Evolutionary conservation across 257 asterid genomes (phyloP).

Genomic region (Penstemon eatonii): DNA sequence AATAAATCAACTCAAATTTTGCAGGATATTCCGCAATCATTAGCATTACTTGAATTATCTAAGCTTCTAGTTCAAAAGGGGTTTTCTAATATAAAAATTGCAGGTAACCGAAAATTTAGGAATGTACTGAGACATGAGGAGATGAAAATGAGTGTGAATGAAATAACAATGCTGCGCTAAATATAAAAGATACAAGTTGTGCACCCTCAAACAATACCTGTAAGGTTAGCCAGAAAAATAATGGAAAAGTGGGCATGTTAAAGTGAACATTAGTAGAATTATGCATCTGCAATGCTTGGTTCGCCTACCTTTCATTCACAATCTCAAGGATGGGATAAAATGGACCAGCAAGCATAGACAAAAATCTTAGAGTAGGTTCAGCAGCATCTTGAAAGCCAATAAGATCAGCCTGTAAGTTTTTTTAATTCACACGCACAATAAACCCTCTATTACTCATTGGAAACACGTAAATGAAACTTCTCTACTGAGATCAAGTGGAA

Average conservation of each 20-base stretch:
- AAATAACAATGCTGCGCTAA: not conserved
- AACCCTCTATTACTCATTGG: constrained; percentile 26
- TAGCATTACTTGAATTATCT: not conserved
- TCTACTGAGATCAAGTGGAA: constrained; percentile 21
- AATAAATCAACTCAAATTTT: constrained; percentile 6
- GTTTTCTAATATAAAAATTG: not conserved
- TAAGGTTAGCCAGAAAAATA: constrained; percentile 4
- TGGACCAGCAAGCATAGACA: constrained; percentile 95
- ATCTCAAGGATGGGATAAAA: constrained; percentile 80
- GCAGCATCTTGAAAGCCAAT: constrained; percentile 77
- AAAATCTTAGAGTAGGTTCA: constrained; percentile 76
- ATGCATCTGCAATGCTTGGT: constrained; percentile 26
- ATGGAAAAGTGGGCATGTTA: constrained; percentile 18
- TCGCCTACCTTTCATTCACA: constrained; percentile 81
- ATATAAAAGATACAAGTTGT: not conserved
- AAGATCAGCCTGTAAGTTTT: constrained; percentile 76
- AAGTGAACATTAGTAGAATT: constrained; percentile 24
- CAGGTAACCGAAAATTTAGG: not conserved
- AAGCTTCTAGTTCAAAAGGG: constrained; percentile 8
- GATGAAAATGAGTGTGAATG: constrained; percentile 7
- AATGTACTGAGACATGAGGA: constrained; percentile 7
- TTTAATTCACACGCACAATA: constrained; percentile 31
- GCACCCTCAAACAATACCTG: constrained; percentile 1
- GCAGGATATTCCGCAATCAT: not conserved
- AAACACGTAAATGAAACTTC: constrained; percentile 23